Evolutionary conservation across 2,329 filamentous ascomycete species (phyloP).

Genomic region (Leptographium procerum): DNA sequence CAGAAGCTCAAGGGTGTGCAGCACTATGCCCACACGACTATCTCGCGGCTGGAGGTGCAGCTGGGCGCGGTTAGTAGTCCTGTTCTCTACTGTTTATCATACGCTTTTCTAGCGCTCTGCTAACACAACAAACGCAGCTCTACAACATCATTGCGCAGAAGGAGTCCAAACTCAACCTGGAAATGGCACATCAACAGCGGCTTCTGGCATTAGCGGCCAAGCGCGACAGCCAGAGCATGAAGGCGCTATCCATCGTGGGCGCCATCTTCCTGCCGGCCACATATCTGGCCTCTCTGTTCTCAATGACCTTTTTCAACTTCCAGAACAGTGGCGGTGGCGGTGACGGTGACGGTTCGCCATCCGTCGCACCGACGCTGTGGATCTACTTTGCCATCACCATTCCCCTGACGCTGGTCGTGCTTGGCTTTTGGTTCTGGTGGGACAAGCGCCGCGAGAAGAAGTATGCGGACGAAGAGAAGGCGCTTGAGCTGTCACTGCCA

Average conservation of each 20-base stretch:
- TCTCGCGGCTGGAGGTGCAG: conserved; percentile 50
- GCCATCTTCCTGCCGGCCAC: conserved; percentile 53
- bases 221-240: conserved; percentile 53
- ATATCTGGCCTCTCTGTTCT: conserved; percentile 51
- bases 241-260: conserved; percentile 51
- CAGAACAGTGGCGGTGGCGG: conserved; percentile 23
- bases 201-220: conserved; percentile 49
- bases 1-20: conserved; percentile 50
- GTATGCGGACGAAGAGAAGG: conserved; percentile 36
- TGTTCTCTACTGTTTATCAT: background rate
- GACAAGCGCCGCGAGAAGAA: conserved; percentile 37
- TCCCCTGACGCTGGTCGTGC: conserved; percentile 43
- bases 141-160: conserved; percentile 58
- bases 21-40: conserved; percentile 50
- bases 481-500: conserved; percentile 43
- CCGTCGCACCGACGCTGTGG: conserved; percentile 44
- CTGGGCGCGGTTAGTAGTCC: conserved; percentile 40
- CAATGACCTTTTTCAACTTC: conserved; percentile 58
- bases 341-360: background rate
- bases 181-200: conserved; percentile 50
- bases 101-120: background rate
- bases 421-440: conserved; percentile 43
- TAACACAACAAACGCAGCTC: conserved; percentile 27
- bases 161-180: conserved; percentile 51
- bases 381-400: conserved; percentile 52